phyloP scores from a whole-genome alignment of 139 green algal genomes.

The Chlorella sp. region DNA sequence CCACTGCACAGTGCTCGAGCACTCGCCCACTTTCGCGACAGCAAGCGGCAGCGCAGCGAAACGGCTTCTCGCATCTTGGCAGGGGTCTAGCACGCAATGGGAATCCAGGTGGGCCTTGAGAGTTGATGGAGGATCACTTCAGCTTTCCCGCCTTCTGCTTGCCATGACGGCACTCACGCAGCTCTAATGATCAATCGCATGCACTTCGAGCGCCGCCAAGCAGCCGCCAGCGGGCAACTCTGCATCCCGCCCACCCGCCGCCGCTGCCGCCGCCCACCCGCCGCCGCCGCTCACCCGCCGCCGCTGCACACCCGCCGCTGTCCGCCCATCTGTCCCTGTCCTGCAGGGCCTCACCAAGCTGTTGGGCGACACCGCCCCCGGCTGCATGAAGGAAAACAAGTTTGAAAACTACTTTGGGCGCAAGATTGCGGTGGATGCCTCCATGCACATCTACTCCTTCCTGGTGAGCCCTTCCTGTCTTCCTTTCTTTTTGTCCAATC shows the following conservation, averaged over 20 bases:
- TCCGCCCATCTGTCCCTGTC: not conserved
- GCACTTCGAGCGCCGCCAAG: not conserved
- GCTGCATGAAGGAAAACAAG: slow-evolving; percentile 84
- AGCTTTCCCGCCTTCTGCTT: not conserved
- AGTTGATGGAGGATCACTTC: not conserved
- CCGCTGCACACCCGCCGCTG: not conserved
- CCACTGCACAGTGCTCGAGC: no score
- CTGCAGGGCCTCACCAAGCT: slow-evolving; percentile 94
- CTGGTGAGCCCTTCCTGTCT: no score
- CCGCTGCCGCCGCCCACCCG: not conserved
- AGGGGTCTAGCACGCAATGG: not conserved
- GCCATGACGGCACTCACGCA: not conserved
- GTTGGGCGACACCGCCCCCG: slow-evolving; percentile 87
- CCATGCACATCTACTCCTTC: slow-evolving; percentile 99
- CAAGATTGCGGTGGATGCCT: slow-evolving; percentile 97
- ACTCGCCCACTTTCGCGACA: no score
- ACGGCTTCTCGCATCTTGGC: no score
- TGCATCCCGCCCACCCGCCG: not conserved
- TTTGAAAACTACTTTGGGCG: slow-evolving; percentile 98
- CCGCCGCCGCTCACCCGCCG: not conserved
- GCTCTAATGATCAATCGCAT: not conserved
- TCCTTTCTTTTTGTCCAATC: no score
- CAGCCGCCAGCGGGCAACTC: not conserved
- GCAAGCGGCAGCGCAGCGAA: no score
- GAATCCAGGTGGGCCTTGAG: not conserved